Conservation (phyloP, 164 flowering plant species). For the Taxillus chinensis region DNA sequence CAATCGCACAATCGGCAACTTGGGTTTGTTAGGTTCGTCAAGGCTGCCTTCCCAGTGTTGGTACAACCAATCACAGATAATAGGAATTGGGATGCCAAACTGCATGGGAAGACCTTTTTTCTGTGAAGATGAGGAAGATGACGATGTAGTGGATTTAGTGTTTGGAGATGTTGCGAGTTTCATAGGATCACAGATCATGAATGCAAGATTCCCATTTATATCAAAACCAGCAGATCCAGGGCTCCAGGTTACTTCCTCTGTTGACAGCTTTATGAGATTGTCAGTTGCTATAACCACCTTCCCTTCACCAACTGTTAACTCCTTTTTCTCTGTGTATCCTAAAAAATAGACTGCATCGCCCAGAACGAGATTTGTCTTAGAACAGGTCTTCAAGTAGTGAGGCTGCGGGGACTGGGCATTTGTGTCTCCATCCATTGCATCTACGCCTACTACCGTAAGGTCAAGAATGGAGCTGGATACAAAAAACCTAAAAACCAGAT, state of each 20-base stretch:
- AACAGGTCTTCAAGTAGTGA: conserved; percentile 72
- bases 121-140: conserved; percentile 73
- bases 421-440: conserved; percentile 62
- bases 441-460: conserved; percentile 88
- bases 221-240: conserved; percentile 98
- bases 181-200: conserved; percentile 98
- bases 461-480: conserved; percentile 91
- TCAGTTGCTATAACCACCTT: conserved; percentile 96
- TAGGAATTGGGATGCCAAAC: conserved; percentile 90
- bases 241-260: conserved; percentile 76
- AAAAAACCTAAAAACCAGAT: conserved; percentile 63
- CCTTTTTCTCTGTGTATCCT: conserved; percentile 58
- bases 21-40: conserved; percentile 88
- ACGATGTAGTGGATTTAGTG: conserved; percentile 61
- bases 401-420: conserved; percentile 50
- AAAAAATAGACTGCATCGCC: conserved; percentile 73
- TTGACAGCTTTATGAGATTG: conserved; percentile 82
- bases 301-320: conserved; percentile 78
- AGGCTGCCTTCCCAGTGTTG: conserved; percentile 98
- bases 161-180: conserved; percentile 93
- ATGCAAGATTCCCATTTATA: conserved; percentile 89
- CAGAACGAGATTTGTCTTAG: conserved; percentile 68
- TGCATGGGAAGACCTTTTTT: conserved; percentile 76
- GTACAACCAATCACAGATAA: conserved; percentile 87
- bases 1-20: conserved; percentile 67